Evolutionary conservation across 2,329 filamentous ascomycete species (phyloP), one percentile per base, ranked within the genome.

Genomic region (Alternaria brassicae): DNA sequence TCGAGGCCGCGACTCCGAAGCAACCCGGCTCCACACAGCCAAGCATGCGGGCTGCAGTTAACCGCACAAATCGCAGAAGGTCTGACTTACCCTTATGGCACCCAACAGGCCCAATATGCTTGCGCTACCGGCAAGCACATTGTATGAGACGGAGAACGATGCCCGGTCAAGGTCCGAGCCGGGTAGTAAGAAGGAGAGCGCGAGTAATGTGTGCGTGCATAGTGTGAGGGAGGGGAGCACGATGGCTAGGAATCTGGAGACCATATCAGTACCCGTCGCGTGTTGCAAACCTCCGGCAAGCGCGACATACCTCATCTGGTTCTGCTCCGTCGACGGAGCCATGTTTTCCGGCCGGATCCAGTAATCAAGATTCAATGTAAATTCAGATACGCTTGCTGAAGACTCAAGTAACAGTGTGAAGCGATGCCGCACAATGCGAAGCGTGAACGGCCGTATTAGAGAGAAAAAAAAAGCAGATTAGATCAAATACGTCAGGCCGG

Each of bases 101-200:
- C 80, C 80, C n/a, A 81, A 53, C 25, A 82, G 58, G 5, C 81
- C 81, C 44, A 81, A 67, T 9, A 78, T 62, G 61, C 78, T 80
- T 41, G 79, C 67, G 8, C 77, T 61, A 56, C 75, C 75, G 17
- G 79, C 78, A 32, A 80, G 70, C 59, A 77, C 70, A 21, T 80
- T 72, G 65, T 82, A 82, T 40, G 72, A 61, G 6, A 75, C 65
- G 28, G 78, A 78, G 55, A 65, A 72, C 9, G 58, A 75, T 66
- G 55, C 62, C 60, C 39, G 73, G 71, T 73, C 44, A 71, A 76
- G 45, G 72, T 67, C 58, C 27, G 65, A 58, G 36, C 68, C 59
- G 1, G 68, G 62, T 23, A 73, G 60, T 4, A 67, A 58, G 30
- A 64, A 67, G 47, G 66, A 66, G 19, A 74, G 62, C 8, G 63